These are phyloP conservation scores for Xylariaceae sp. DNA, from an alignment of 2,329 filamentous ascomycete genomes.

Conservation along the genomic window DNA sequence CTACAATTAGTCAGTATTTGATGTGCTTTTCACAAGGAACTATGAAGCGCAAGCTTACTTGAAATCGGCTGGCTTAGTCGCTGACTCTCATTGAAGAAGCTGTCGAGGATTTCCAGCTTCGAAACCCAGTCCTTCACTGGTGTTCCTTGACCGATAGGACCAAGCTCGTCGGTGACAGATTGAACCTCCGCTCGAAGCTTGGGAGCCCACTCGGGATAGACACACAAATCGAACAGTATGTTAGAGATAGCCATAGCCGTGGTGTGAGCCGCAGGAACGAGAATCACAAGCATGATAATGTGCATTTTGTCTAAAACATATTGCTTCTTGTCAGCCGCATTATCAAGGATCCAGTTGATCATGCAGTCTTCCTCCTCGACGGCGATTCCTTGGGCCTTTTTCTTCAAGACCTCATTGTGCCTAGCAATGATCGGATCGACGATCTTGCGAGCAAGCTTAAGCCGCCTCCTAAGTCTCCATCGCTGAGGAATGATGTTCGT, in stretches of 20 bases:
- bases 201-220: not conserved
- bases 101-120: not conserved
- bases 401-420: not conserved
- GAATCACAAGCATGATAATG: slow-evolving; percentile 2
- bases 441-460: not conserved
- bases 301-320: not conserved
- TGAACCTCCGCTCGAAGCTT: not conserved
- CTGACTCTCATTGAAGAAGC: slow-evolving; percentile 13
- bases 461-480: not conserved
- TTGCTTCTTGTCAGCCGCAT: not conserved
- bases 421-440: not conserved
- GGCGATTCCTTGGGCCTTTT: not conserved
- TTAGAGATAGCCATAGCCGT: slow-evolving; percentile 15
- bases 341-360: slow-evolving; percentile 9
- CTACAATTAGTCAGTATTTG: too few species aligned
- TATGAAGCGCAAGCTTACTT: slow-evolving; percentile 9
- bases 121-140: not conserved
- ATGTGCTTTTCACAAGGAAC: too few species aligned
- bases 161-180: not conserved
- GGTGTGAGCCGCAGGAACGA: slow-evolving; percentile 7
- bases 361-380: slow-evolving; percentile 14
- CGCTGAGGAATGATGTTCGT: slow-evolving; percentile 13
- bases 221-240: slow-evolving; percentile 11
- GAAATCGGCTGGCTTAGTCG: slow-evolving; percentile 2
- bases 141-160: not conserved